phyloP scores from a whole-genome alignment of 768 basidiomycete genomes.

The Kwoniella sp. region DNA sequence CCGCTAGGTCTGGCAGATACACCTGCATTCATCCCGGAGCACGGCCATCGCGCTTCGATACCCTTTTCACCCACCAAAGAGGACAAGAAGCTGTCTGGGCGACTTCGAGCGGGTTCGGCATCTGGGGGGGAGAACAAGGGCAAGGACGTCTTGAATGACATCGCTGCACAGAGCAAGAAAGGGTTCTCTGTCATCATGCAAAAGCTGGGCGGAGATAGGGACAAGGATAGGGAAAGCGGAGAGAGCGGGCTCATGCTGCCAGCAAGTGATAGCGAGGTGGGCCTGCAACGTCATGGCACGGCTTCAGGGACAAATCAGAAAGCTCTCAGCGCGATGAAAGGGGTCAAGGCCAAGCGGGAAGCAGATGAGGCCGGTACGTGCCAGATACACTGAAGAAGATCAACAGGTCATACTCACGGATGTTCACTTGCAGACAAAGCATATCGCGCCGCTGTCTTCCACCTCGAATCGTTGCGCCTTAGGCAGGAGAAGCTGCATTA shows the following conservation, averaged over 20 bases:
- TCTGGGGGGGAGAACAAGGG: conserved; percentile 50
- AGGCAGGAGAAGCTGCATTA: conserved; percentile 76
- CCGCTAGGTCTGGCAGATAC: conserved; percentile 6
- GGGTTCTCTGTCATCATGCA: conserved; percentile 81
- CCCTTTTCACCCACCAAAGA: conserved; percentile 55
- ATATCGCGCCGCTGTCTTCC: conserved; percentile 81
- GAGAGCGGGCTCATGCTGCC: conserved; percentile 52
- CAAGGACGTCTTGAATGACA: conserved; percentile 63
- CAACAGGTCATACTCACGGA: too few species aligned
- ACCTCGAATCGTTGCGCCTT: conserved; percentile 84
- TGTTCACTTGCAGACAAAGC: conserved; percentile 70
- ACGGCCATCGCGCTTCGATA: background rate
- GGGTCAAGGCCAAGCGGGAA: conserved; percentile 79
- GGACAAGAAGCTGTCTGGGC: conserved; percentile 53
- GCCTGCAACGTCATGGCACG: conserved; percentile 29
- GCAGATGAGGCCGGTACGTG: conserved; percentile 77
- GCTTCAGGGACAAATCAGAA: conserved; percentile 16
- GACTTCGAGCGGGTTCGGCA: conserved; percentile 75
- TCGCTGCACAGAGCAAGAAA: conserved; percentile 84
- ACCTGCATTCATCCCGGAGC: conserved; percentile 6
- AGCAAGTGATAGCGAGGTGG: conserved; percentile 15
- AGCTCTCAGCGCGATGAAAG: conserved; percentile 58
- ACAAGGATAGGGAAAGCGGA: conserved; percentile 55
- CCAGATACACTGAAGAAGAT: too few species aligned
- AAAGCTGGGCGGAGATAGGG: conserved; percentile 58